phyloP scores from a whole-genome alignment of 1,284 basidiomycete genomes.

The Cryptococcus depauperatus region DNA sequence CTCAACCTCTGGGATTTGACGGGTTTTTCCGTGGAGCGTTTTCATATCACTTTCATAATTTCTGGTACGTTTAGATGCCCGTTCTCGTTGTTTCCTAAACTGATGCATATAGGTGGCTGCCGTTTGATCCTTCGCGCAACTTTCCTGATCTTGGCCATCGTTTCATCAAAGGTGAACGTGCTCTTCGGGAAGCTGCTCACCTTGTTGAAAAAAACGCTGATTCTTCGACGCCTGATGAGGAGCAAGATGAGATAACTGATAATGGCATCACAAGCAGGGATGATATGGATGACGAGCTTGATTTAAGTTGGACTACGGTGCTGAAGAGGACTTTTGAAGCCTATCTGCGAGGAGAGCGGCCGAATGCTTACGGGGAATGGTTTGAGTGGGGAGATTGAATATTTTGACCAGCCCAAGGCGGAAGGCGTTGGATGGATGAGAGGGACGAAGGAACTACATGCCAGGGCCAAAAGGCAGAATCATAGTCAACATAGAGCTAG shows the following conservation, averaged over 20 bases:
- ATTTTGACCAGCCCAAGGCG: not conserved
- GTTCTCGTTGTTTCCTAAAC: not conserved
- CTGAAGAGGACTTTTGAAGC: constrained; percentile 85
- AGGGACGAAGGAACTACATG: too few species aligned
- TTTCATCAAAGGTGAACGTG: constrained; percentile 65
- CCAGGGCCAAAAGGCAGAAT: too few species aligned
- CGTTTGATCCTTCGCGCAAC: constrained; percentile 78
- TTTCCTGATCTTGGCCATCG: constrained; percentile 80
- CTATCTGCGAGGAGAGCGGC: constrained; percentile 73
- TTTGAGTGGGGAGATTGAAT: constrained; percentile 37
- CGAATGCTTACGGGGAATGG: constrained; percentile 89
- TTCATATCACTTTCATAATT: constrained; percentile 81
- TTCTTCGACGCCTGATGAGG: constrained; percentile 7
- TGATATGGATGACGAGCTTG: constrained; percentile 52
- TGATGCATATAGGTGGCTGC: constrained; percentile 67
- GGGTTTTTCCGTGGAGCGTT: constrained; percentile 79
- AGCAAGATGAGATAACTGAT: constrained; percentile 15
- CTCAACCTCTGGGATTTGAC: constrained; percentile 68
- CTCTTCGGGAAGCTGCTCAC: constrained; percentile 41
- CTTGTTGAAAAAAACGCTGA: constrained; percentile 10
- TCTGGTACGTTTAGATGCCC: constrained; percentile 56
- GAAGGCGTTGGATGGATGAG: not conserved
- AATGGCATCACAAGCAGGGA: constrained; percentile 21
- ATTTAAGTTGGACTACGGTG: constrained; percentile 82
- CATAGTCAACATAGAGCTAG: too few species aligned